These are phyloP conservation scores for Magnusiomyces tetraspermus DNA, from an alignment of 1,139 yeast genomes.

Conservation along the genomic window DNA sequence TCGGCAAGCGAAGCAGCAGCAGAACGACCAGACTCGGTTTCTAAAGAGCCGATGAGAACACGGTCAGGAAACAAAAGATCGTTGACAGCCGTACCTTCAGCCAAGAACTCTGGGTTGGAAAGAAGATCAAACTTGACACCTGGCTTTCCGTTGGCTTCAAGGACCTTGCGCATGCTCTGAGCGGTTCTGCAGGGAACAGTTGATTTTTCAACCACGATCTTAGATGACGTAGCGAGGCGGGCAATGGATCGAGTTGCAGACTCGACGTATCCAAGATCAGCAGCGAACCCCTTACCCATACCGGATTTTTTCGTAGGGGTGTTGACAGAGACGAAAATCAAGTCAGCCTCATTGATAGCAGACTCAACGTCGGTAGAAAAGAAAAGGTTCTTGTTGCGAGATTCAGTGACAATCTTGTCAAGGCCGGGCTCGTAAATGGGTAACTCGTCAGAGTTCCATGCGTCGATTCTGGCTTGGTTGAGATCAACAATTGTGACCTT, in stretches of 20 bases:
- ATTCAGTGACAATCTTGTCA: conserved; percentile 23
- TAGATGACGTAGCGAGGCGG: conserved; percentile 23
- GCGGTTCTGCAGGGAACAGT: conserved; percentile 29
- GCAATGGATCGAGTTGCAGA: conserved; percentile 27
- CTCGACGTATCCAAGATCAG: conserved; percentile 25
- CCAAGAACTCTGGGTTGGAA: conserved; percentile 25
- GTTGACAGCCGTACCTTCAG: conserved; percentile 25
- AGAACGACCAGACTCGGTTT: conserved; percentile 20
- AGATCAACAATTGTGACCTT: conserved; percentile 26
- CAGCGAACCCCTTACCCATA: conserved; percentile 26
- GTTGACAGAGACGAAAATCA: conserved; percentile 27
- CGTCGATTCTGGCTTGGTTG: conserved; percentile 25
- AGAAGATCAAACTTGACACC: conserved; percentile 24
- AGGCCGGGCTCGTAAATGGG: conserved; percentile 29
- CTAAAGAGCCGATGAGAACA: conserved; percentile 25
- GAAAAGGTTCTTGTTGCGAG: conserved; percentile 25
- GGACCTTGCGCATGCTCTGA: conserved; percentile 23
- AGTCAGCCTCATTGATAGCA: conserved; percentile 26
- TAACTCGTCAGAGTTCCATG: conserved; percentile 25
- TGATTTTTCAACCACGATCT: conserved; percentile 27
- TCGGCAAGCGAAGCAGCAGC: conserved; percentile 25
- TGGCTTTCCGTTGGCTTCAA: conserved; percentile 25
- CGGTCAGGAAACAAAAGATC: conserved; percentile 25
- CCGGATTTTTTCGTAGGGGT: conserved; percentile 28
- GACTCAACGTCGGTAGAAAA: conserved; percentile 25